Evolutionary conservation across 2,329 filamentous ascomycete genomes (phyloP).

Genomic region (Dendryphion nanum): DNA sequence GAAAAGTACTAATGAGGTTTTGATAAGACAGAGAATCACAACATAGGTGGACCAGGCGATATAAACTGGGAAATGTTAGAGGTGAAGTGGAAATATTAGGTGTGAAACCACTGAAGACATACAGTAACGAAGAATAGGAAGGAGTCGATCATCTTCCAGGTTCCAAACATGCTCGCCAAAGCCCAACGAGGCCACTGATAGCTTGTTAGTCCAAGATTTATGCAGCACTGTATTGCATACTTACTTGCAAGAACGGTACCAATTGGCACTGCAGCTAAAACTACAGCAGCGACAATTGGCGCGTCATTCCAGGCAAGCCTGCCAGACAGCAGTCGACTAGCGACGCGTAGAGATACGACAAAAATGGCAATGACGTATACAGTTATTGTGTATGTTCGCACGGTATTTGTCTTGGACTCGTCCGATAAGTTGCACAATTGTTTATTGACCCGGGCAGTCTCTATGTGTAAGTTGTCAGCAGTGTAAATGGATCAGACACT

Average conservation of each 20-base stretch:
- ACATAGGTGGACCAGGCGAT: constrained; percentile 20
- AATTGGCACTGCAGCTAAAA: constrained; percentile 16
- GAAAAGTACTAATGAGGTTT: constrained; percentile 23
- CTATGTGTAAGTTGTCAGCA: neutral
- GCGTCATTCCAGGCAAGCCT: constrained; percentile 18
- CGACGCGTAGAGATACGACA: constrained; percentile 2
- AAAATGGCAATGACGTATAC: constrained; percentile 12
- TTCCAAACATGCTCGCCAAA: constrained; percentile 26
- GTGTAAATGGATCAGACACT: neutral
- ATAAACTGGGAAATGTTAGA: too few relatives aligned
- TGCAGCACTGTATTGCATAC: neutral
- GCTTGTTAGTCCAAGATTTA: constrained; percentile 3
- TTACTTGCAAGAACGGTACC: constrained; percentile 20
- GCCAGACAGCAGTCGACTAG: constrained; percentile 9
- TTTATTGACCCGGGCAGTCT: constrained; percentile 20
- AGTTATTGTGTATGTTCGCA: constrained; percentile 9
- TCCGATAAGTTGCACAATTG: constrained; percentile 17
- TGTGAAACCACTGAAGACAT: too few relatives aligned
- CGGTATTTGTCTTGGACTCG: constrained; percentile 12
- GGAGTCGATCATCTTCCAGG: constrained; percentile 10
- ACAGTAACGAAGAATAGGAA: too few relatives aligned
- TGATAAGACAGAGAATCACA: constrained; percentile 21
- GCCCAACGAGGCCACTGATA: constrained; percentile 19
- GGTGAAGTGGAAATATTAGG: too few relatives aligned
- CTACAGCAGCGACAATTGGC: constrained; percentile 14